Evolutionary conservation across 1,139 yeast species (phyloP), one percentile per base, ranked within the genome.

Genomic region (Blastobotrys raffinosifermentans): DNA sequence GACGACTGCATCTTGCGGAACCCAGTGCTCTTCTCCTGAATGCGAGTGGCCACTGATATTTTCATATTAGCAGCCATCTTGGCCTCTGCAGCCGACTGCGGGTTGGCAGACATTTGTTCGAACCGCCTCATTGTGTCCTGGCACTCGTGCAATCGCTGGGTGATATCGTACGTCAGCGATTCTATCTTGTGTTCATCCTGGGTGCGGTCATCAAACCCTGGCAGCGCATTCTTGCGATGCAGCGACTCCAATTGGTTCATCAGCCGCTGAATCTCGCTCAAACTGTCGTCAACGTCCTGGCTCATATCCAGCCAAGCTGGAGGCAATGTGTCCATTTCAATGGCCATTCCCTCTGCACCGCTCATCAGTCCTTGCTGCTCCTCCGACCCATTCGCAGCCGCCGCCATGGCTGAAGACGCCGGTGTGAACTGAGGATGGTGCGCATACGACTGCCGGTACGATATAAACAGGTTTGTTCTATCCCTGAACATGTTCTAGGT

Each of bases 1-100:
- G 82, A 80, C 51, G 89, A 85, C 58, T 91, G 99, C 53, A 89
- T 66, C 53, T 85, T 84, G 38, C 98, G 67, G 61, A 89, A 91
- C 36, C 72, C 70, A 19, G 89, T 73, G 30, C 94, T 80, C 34
- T 75, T 66, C 32, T 77, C 80, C 58, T 91, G 97, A 27, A 93
- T 80, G 56, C 80, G 80, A 29, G 80, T 68, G 3, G 98, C 98
- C 59, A 89, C 77, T 32, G 78, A 79, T 51, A 85, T 82, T 59
- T 85, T 83, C 64, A 85, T 76, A 59, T 89, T 91, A 35, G 75
- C 79, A 41, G 87, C 67, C 69, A 91, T 80, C 34, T 72, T 67
- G 29, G 76, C 54, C 50, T 83, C 93, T 3, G 63, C 58, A 4
- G 57, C 51, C 14, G 51, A 71, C 50, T 46, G 60, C 8, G 36